A percentile compares a stretch with the other conserved stretches of the same genome.
These are phyloP conservation scores for Calonectria henricotiae DNA, from an alignment of 2,329 filamentous ascomycete species.

Conservation along the genomic window DNA sequence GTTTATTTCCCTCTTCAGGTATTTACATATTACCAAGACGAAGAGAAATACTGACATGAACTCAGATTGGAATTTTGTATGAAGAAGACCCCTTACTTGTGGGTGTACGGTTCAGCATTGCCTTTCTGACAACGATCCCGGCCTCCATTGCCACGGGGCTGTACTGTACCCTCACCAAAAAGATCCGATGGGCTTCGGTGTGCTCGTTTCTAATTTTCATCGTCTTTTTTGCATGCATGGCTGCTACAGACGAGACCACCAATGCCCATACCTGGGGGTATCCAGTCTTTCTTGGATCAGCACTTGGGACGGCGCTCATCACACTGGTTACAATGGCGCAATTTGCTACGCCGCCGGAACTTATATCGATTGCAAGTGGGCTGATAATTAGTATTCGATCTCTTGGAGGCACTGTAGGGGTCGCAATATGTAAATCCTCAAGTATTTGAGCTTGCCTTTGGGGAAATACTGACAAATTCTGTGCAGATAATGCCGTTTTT, in stretches of 20 bases:
- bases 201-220: conserved; percentile 51
- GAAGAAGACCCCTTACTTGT: conserved; percentile 57
- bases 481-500: conserved; percentile 38
- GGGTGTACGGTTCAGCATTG: conserved; percentile 56
- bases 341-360: conserved; percentile 57
- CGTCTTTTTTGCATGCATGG: conserved; percentile 58
- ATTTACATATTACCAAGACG: not conserved
- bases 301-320: conserved; percentile 57
- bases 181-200: conserved; percentile 50
- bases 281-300: conserved; percentile 57
- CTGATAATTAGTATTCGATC: conserved; percentile 60
- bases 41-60: not conserved
- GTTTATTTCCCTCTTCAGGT: conserved; percentile 61
- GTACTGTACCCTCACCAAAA: conserved; percentile 53
- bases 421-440: conserved; percentile 54
- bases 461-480: not conserved
- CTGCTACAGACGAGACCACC: conserved; percentile 52
- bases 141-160: conserved; percentile 54
- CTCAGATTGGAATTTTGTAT: conserved; percentile 54
- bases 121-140: conserved; percentile 54
- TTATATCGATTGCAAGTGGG: conserved; percentile 59
- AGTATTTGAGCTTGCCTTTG: too few relatives aligned
- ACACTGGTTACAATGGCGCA: conserved; percentile 60
- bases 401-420: conserved; percentile 59
- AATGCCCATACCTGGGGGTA: conserved; percentile 57